A percentile compares a stretch with the other conserved stretches of the same genome.
Conservation (phyloP, 2,329 filamentous ascomycete genomes). For the Fusarium bactridioides region DNA sequence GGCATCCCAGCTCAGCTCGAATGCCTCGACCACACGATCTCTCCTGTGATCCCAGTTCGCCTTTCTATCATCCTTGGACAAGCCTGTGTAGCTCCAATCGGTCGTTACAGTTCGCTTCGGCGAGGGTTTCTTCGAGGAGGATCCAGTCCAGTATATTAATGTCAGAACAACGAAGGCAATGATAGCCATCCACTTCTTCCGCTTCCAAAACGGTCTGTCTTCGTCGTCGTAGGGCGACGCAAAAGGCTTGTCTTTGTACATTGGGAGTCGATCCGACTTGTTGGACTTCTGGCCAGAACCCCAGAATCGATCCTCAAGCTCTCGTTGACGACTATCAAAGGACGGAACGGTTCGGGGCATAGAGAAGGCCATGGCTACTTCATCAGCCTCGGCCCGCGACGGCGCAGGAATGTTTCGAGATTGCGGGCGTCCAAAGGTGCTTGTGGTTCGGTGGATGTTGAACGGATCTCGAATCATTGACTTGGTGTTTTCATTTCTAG, state of each 20-base stretch:
- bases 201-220: conserved; percentile 66
- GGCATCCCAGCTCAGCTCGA: conserved; percentile 89
- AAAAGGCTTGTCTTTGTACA: conserved; percentile 99
- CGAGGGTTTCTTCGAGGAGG: conserved; percentile 50
- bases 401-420: conserved; percentile 56
- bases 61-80: conserved; percentile 55
- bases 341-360: conserved; percentile 75
- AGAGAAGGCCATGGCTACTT: conserved; percentile 69
- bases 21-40: conserved; percentile 86
- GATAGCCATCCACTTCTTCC: conserved; percentile 66
- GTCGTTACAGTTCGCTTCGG: conserved; percentile 49
- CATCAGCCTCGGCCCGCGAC: conserved; percentile 58
- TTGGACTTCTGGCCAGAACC: conserved; percentile 53
- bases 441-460: conserved; percentile 50
- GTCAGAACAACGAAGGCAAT: conserved; percentile 62
- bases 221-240: conserved; percentile 62
- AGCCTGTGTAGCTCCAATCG: conserved; percentile 66
- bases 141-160: conserved; percentile 75
- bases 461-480: conserved; percentile 56
- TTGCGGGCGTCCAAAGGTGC: conserved; percentile 59
- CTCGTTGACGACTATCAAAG: conserved; percentile 70
- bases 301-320: conserved; percentile 73
- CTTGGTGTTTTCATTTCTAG: conserved; percentile 43
- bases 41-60: conserved; percentile 81
- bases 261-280: conserved; percentile 66